Evolutionary conservation across 148 eudicot species (phyloP).

Genomic region (Persicaria tinctoria): DNA sequence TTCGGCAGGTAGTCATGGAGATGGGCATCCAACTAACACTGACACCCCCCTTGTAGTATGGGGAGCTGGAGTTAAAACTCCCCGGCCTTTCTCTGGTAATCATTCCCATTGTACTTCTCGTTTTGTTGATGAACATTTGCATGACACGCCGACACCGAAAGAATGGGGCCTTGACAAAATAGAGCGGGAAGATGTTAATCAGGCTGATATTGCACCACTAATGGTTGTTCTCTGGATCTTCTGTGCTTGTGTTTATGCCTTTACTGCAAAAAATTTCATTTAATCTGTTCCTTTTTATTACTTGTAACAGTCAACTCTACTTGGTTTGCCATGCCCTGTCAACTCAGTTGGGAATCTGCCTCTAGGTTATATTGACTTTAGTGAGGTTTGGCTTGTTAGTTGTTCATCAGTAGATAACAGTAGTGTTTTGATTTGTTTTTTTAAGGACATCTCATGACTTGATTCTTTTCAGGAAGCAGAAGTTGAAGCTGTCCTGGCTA

Average conservation of each 20-base stretch:
- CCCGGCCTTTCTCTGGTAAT: constrained; percentile 46
- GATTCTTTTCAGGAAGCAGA: constrained; percentile 60
- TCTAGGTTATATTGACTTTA: constrained; percentile 53
- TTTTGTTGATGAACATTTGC: constrained; percentile 86
- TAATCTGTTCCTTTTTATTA: constrained; percentile 19
- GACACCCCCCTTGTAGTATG: constrained; percentile 94
- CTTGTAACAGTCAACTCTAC: constrained; percentile 72
- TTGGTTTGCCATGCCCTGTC: constrained; percentile 88
- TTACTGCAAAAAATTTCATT: constrained; percentile 14
- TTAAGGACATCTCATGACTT: constrained; percentile 7
- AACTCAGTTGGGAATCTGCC: constrained; percentile 94
- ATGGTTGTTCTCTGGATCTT: constrained; percentile 47
- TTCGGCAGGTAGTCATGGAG: constrained; percentile 90
- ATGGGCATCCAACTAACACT: constrained; percentile 90
- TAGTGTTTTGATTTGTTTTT: neutral
- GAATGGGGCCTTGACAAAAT: constrained; percentile 88
- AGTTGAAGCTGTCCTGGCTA: constrained; percentile 93
- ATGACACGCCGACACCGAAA: constrained; percentile 66
- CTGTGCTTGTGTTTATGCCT: neutral
- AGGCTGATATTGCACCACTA: constrained; percentile 94
- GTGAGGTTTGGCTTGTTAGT: constrained; percentile 36
- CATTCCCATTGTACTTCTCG: constrained; percentile 50
- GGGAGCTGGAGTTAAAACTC: constrained; percentile 91
- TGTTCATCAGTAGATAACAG: neutral
- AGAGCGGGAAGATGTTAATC: constrained; percentile 94